Evolutionary conservation across 177 flowering plant genomes (phyloP), one percentile per base, ranked within the genome.

Genomic region (Vitis hybrid): DNA sequence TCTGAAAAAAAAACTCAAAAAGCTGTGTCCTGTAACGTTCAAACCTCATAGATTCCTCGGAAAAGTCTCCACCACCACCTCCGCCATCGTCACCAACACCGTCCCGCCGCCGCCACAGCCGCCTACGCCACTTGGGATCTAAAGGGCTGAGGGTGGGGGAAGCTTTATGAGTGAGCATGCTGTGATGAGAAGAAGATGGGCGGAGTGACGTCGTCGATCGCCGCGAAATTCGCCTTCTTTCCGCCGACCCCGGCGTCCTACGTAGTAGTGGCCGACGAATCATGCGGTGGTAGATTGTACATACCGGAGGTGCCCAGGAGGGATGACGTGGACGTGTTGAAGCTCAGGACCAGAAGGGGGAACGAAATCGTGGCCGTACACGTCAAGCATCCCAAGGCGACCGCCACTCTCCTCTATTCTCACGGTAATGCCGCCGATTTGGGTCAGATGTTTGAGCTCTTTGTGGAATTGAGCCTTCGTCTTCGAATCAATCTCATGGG

Each of bases 341-440:
- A 81, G 88, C 91, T 95, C 7, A 72, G 84, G 20, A 95, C 94
- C 6, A 82, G 90, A 8, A 80, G 94, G 0, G 97, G 99, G 3
- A 85, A 86, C 65, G 91, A 93, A 1, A 82, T 95, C 76, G 90
- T 93, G 11, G 94, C 94, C 17, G 78, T 95, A 2, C 85, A 93
- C 71, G 79, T 95, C 12, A 84, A 68, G 72, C 86, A 93, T 59
- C 97, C 90, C 1, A 89, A 78, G 67, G 92, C 99, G 0, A 75
- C 85, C 1, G 81, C 86, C 1, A 95, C 99, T 12, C 44, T 95
- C 58, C 85, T 95, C 9, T 93, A 93, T 66, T 95, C 98, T n/a
- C 98, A 95, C 65, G 97, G 98, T 12, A 95, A 95, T 76, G 98
- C 98, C 0, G 97, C 98, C 4, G 99, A 95, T 81, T 83, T 95